These are phyloP conservation scores for Urochloa ruziziensis DNA, from an alignment of 176 grass and related monocot genomes.

Conservation along the genomic window DNA sequence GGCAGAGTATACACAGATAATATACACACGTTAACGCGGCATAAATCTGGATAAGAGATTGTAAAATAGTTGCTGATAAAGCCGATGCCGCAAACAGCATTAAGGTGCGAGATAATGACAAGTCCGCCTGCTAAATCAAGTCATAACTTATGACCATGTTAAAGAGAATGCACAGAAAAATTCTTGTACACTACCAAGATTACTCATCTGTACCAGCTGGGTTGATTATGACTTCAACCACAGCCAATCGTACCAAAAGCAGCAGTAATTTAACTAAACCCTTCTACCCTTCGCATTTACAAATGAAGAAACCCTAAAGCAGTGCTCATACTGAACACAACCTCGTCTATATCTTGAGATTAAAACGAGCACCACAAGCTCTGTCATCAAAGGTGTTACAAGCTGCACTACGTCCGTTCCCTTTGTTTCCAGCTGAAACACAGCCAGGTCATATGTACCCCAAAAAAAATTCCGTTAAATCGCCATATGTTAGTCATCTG, in stretches of 20 bases:
- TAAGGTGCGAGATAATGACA: not conserved
- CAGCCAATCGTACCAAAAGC: slow-evolving; percentile 17
- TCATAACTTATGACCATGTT: not conserved
- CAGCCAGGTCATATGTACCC: slow-evolving; percentile 12
- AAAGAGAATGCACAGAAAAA: slow-evolving; percentile 27
- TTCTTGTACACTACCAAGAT: slow-evolving; percentile 2
- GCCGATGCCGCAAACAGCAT: not conserved
- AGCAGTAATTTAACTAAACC: slow-evolving; percentile 18
- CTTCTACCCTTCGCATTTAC: slow-evolving; percentile 43
- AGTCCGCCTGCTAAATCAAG: not conserved
- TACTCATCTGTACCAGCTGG: slow-evolving; percentile 19
- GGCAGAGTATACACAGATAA: too few species aligned
- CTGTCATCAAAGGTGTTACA: not conserved
- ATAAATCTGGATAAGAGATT: not conserved
- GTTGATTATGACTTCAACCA: slow-evolving; percentile 27
- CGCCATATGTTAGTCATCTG: slow-evolving; percentile 34
- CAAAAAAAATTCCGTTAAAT: not conserved
- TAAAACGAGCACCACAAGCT: not conserved
- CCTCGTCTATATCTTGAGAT: slow-evolving; percentile 10
- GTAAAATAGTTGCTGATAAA: not conserved
- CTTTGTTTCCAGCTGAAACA: slow-evolving; percentile 25
- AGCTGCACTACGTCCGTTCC: not conserved
- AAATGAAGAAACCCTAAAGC: slow-evolving; percentile 26
- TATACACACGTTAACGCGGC: not conserved
- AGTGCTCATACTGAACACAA: slow-evolving; percentile 12